Conservation (phyloP, 805 yeast species). For the Kluyveromyces aestuarii region DNA sequence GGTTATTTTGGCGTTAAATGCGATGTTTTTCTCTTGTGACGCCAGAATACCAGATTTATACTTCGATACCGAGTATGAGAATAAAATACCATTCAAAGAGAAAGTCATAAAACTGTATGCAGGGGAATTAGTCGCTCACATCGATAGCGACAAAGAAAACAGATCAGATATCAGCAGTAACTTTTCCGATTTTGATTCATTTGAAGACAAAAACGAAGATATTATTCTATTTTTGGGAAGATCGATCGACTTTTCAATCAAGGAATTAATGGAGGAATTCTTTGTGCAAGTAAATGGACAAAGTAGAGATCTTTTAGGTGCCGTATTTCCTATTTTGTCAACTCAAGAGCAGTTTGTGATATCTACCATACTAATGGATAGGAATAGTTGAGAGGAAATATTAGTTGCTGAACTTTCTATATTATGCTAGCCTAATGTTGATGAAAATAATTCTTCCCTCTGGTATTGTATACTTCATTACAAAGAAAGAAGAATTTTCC, state of each 20-base stretch:
- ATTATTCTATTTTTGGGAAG: background rate
- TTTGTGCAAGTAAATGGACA: background rate
- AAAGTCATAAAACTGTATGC: slow-evolving; percentile 33
- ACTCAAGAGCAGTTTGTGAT: background rate
- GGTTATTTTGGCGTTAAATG: slow-evolving; percentile 60
- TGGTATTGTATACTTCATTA: too few species aligned
- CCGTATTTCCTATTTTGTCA: background rate
- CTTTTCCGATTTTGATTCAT: background rate
- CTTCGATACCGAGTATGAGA: background rate
- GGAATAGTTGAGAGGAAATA: background rate
- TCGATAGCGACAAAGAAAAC: slow-evolving; percentile 61
- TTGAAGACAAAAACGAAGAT: background rate
- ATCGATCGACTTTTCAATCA: background rate
- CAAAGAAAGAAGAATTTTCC: too few species aligned
- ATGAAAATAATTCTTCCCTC: too few species aligned
- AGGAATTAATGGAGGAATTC: background rate
- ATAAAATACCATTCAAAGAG: background rate
- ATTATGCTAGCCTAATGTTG: too few species aligned
- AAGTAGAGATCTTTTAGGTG: background rate
- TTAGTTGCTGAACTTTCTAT: too few species aligned
- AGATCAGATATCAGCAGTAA: background rate
- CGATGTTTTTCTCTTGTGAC: slow-evolving; percentile 53
- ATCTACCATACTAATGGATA: background rate
- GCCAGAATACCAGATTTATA: slow-evolving; percentile 37
- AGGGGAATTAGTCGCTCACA: slow-evolving; percentile 64